These are phyloP conservation scores for Cordyceps farinosa DNA, from an alignment of 2,329 filamentous ascomycete genomes.

Conservation along the genomic window DNA sequence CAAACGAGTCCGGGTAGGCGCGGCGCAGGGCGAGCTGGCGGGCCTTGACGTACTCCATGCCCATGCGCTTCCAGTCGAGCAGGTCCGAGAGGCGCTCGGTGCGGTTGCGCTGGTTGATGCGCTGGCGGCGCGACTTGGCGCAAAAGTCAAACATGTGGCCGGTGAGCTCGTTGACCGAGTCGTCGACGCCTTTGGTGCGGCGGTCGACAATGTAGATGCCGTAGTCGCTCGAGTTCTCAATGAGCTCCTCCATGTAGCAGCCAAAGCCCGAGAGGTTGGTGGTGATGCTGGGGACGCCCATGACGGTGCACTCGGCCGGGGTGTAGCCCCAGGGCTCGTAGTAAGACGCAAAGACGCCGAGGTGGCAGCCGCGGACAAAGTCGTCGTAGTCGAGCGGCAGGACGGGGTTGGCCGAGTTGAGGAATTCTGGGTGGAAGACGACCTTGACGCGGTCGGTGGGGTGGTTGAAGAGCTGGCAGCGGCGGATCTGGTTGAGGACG, in stretches of 20 bases:
- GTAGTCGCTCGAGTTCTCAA: conserved; percentile 96
- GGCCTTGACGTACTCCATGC: conserved; percentile 98
- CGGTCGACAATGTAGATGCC: conserved; percentile 99
- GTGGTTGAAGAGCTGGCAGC: conserved; percentile 96
- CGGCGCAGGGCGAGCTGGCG: conserved; percentile 85
- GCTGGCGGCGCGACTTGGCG: conserved; percentile 87
- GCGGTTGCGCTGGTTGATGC: conserved; percentile 97
- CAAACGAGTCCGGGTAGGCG: conserved; percentile 86
- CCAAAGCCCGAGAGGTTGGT: conserved; percentile 97
- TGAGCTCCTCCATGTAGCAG: conserved; percentile 99
- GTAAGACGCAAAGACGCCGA: conserved; percentile 95
- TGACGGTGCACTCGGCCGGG: conserved; percentile 95
- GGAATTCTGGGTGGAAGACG: conserved; percentile 95
- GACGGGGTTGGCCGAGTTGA: conserved; percentile 93
- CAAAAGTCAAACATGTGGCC: conserved; percentile 88
- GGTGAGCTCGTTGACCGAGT: conserved; percentile 92
- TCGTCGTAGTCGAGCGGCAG: conserved; percentile 96
- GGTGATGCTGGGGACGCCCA: conserved; percentile 97
- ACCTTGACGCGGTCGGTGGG: conserved; percentile 94
- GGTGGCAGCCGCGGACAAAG: conserved; percentile 93
- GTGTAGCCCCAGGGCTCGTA: conserved; percentile 99
- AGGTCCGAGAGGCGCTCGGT: conserved; percentile 93
- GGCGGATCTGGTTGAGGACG: conserved; percentile 90
- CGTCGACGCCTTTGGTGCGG: conserved; percentile 90
- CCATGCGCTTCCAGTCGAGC: conserved; percentile 99